Conservation (phyloP, 1,284 basidiomycete genomes). For the Taiwanofungus camphoratus region DNA sequence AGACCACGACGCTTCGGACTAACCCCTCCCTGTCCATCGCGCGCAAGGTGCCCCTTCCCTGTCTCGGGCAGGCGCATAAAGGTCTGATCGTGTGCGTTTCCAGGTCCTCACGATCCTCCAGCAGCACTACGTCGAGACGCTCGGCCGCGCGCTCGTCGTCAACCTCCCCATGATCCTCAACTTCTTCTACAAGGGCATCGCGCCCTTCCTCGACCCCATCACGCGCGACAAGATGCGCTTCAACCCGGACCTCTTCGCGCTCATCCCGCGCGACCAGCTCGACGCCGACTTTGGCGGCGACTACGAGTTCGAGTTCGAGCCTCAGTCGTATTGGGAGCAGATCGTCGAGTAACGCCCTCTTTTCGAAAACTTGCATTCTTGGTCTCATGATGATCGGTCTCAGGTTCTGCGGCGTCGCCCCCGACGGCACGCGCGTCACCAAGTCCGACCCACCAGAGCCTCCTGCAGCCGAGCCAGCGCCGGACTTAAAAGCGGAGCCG, state of each 20-base stretch:
- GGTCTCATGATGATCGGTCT: neutral
- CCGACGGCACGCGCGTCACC: constrained; percentile 48
- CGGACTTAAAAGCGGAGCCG: neutral
- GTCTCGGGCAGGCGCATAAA: neutral
- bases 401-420: constrained; percentile 55
- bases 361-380: neutral
- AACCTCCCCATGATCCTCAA: constrained; percentile 77
- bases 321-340: constrained; percentile 74
- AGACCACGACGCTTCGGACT: constrained; percentile 70
- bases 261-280: constrained; percentile 72
- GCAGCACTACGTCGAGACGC: constrained; percentile 86
- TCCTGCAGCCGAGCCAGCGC: neutral
- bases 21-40: constrained; percentile 79
- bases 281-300: constrained; percentile 81
- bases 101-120: constrained; percentile 80
- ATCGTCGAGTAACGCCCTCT: constrained; percentile 41
- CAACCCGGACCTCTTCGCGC: constrained; percentile 75
- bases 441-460: neutral
- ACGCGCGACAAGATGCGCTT: constrained; percentile 92
- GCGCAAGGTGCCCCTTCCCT: constrained; percentile 44
- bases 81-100: neutral
- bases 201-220: constrained; percentile 86
- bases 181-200: constrained; percentile 85
- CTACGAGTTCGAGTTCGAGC: constrained; percentile 75
- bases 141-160: constrained; percentile 81